Percentiles rank a stretch among this genome's conserved stretches.
Conservation (phyloP, 768 basidiomycete genomes). For the Russula compacta region DNA sequence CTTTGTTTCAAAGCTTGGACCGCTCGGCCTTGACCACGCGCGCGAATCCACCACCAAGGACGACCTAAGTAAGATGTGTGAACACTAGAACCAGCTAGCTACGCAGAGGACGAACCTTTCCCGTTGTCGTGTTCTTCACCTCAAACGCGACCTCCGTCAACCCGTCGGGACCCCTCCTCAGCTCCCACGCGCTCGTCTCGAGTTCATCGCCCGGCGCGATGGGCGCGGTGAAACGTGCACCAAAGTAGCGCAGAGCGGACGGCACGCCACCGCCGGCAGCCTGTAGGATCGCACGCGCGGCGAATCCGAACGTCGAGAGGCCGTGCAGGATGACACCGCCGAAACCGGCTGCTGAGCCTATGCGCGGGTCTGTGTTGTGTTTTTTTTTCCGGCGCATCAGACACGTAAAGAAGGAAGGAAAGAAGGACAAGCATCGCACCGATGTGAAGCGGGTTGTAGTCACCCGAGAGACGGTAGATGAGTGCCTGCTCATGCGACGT, state of each 20-base stretch:
- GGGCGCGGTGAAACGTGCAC: constrained; percentile 72
- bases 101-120: constrained; percentile 27
- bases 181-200: constrained; percentile 73
- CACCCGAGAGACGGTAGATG: constrained; percentile 41
- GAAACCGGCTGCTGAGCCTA: constrained; percentile 68
- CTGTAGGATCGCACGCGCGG: constrained; percentile 64
- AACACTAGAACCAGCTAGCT: background rate
- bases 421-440: constrained; percentile 25
- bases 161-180: constrained; percentile 39
- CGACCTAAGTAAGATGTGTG: background rate
- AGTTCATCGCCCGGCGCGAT: constrained; percentile 76
- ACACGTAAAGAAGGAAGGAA: background rate
- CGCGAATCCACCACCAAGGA: constrained; percentile 13
- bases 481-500: constrained; percentile 36
- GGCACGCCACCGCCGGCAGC: constrained; percentile 54
- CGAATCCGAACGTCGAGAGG: constrained; percentile 74
- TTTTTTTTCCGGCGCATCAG: background rate
- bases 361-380: constrained; percentile 46
- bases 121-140: constrained; percentile 31
- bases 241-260: constrained; percentile 54
- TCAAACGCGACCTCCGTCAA: constrained; percentile 33
- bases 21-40: constrained; percentile 1
- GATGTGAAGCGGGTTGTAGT: constrained; percentile 45
- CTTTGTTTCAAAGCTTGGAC: background rate
- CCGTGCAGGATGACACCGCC: constrained; percentile 84